phyloP scores from a whole-genome alignment of 2,329 filamentous ascomycete genomes.

The Ophiostoma ulmi region DNA sequence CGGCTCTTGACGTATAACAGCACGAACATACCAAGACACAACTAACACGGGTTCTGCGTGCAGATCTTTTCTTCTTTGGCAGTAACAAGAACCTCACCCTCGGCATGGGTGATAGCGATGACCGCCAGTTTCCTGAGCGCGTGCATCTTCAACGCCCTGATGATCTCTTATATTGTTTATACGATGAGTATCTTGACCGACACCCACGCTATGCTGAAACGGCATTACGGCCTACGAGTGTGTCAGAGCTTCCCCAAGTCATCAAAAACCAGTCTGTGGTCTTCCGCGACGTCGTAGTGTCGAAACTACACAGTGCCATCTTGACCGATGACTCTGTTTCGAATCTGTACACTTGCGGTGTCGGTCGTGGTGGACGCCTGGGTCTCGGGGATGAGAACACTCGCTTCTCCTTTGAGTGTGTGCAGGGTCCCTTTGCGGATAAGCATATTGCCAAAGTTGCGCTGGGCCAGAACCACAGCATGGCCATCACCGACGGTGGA shows the following conservation, averaged over 20 bases:
- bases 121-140: slow-evolving; percentile 87
- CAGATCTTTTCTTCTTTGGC: slow-evolving; percentile 84
- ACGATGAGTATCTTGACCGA: slow-evolving; percentile 59
- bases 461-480: slow-evolving; percentile 83
- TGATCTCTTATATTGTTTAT: slow-evolving; percentile 67
- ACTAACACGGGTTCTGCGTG: neutral
- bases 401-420: slow-evolving; percentile 76
- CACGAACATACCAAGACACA: neutral
- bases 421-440: slow-evolving; percentile 69
- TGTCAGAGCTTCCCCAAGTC: slow-evolving; percentile 62
- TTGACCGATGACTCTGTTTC: slow-evolving; percentile 81
- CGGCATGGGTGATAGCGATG: slow-evolving; percentile 91
- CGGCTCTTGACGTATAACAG: neutral
- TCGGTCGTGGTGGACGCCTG: slow-evolving; percentile 83
- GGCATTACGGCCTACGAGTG: slow-evolving; percentile 28
- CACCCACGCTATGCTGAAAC: slow-evolving; percentile 12
- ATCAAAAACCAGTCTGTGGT: slow-evolving; percentile 66
- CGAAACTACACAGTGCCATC: slow-evolving; percentile 86
- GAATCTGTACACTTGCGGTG: slow-evolving; percentile 88
- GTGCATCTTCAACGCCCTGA: slow-evolving; percentile 71
- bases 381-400: slow-evolving; percentile 88
- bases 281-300: slow-evolving; percentile 78
- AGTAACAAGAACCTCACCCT: slow-evolving; percentile 94
- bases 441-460: slow-evolving; percentile 73
- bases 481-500: slow-evolving; percentile 80